Conservation (phyloP, 2,329 filamentous ascomycete genomes). For the Colletotrichum sp. region DNA sequence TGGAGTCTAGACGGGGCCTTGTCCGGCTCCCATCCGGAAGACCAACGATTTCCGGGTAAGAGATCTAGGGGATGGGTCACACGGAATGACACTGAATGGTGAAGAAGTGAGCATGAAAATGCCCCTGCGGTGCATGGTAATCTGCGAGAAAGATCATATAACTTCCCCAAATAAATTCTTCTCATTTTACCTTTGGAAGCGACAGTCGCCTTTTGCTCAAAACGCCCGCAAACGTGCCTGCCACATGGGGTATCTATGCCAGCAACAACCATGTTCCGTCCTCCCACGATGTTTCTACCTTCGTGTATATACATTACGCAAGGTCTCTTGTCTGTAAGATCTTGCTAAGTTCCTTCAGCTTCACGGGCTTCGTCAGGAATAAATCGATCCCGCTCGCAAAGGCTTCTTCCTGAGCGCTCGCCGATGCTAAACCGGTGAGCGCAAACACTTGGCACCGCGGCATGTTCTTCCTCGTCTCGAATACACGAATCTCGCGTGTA, state of each 20-base stretch:
- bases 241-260: background rate
- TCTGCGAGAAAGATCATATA: background rate
- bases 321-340: background rate
- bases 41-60: too few relatives aligned
- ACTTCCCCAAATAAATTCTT: background rate
- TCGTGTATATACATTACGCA: background rate
- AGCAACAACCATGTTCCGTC: background rate
- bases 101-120: too few relatives aligned
- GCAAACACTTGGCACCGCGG: conserved; percentile 53
- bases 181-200: background rate
- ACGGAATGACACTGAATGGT: too few relatives aligned
- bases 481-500: conserved; percentile 52
- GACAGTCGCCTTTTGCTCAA: background rate
- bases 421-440: conserved; percentile 56
- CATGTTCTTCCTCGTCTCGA: conserved; percentile 48
- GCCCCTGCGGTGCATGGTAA: background rate
- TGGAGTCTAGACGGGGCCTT: too few relatives aligned
- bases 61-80: too few relatives aligned
- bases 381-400: conserved; percentile 57
- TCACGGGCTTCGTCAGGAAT: conserved; percentile 60
- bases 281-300: fast-evolving
- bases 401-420: conserved; percentile 55
- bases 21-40: too few relatives aligned
- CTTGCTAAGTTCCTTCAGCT: conserved; percentile 40
- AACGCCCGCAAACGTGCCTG: background rate